These are phyloP conservation scores for Termitomyces heimii DNA, from an alignment of 768 basidiomycete genomes.

Conservation along the genomic window DNA sequence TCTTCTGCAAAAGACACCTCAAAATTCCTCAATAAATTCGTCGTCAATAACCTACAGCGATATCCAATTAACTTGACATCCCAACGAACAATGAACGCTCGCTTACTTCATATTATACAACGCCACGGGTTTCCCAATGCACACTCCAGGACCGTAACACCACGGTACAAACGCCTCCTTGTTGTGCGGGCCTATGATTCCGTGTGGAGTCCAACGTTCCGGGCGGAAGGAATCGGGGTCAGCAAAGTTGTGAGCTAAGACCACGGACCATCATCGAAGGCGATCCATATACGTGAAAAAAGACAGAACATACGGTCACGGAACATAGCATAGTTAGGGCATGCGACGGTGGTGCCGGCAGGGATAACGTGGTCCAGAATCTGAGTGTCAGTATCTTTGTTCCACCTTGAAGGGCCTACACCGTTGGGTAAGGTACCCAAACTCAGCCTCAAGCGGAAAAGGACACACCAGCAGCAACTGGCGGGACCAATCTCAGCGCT, in stretches of 20 bases:
- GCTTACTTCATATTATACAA: slow-evolving; percentile 22
- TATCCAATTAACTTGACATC: not conserved
- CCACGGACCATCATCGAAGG: not conserved
- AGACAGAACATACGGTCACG: slow-evolving; percentile 9
- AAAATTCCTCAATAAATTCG: slow-evolving; percentile 10
- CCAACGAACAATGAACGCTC: not conserved
- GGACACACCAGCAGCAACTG: slow-evolving; percentile 15
- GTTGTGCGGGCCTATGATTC: slow-evolving; percentile 1
- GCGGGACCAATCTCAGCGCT: slow-evolving; percentile 17
- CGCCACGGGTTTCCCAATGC: slow-evolving; percentile 20
- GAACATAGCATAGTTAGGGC: slow-evolving; percentile 11
- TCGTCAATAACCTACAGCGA: slow-evolving; percentile 11
- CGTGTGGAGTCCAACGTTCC: slow-evolving; percentile 14
- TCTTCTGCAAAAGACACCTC: slow-evolving; percentile 9
- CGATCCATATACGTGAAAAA: not conserved
- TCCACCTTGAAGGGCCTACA: slow-evolving; percentile 12
- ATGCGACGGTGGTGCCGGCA: slow-evolving; percentile 10
- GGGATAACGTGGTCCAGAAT: slow-evolving; percentile 6
- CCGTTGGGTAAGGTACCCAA: not conserved
- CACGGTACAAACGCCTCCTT: slow-evolving; percentile 17
- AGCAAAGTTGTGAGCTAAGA: slow-evolving; percentile 13
- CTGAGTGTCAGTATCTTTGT: slow-evolving; percentile 1
- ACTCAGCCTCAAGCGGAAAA: not conserved
- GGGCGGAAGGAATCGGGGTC: slow-evolving; percentile 17
- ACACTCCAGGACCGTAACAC: slow-evolving; percentile 15